phyloP scores from a whole-genome alignment of 2,329 filamentous ascomycete genomes.

The Sphaerulina vaccinii region DNA sequence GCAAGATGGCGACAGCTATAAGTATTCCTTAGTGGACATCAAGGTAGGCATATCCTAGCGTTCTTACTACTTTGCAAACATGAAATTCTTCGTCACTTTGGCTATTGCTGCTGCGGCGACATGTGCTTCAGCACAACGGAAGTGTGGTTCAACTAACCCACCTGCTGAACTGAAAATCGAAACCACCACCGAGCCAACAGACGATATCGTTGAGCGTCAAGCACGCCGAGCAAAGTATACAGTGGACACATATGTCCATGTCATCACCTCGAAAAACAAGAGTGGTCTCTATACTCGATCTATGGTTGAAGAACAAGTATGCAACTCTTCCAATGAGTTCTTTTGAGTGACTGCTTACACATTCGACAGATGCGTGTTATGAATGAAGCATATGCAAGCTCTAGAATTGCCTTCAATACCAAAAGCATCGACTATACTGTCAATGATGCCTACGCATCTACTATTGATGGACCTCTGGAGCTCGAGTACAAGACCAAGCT shows the following conservation, averaged over 20 bases:
- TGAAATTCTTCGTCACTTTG: constrained; percentile 6
- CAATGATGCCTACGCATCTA: constrained; percentile 53
- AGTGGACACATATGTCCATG: constrained; percentile 40
- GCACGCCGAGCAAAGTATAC: constrained; percentile 11
- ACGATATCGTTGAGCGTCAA: background rate
- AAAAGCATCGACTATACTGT: constrained; percentile 48
- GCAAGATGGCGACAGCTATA: background rate
- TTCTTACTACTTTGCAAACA: background rate
- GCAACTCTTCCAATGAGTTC: too few relatives aligned
- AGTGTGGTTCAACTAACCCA: constrained; percentile 8
- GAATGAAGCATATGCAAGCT: constrained; percentile 45
- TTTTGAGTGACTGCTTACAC: too few relatives aligned
- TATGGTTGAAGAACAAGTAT: constrained; percentile 32
- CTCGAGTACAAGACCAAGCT: constrained; percentile 51
- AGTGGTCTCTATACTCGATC: constrained; percentile 37
- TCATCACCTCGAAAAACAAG: constrained; percentile 38
- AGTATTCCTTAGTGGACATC: constrained; percentile 1
- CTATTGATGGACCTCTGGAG: constrained; percentile 41
- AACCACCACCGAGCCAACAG: constrained; percentile 1
- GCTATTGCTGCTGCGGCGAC: constrained; percentile 5
- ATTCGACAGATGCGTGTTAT: constrained; percentile 38
- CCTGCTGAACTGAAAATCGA: constrained; percentile 3
- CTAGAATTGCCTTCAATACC: constrained; percentile 48
- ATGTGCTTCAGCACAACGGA: constrained; percentile 11
- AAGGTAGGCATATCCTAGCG: background rate